Evolutionary conservation across 148 eudicot species (phyloP).

Genomic region (Dysphania ambrosioides): DNA sequence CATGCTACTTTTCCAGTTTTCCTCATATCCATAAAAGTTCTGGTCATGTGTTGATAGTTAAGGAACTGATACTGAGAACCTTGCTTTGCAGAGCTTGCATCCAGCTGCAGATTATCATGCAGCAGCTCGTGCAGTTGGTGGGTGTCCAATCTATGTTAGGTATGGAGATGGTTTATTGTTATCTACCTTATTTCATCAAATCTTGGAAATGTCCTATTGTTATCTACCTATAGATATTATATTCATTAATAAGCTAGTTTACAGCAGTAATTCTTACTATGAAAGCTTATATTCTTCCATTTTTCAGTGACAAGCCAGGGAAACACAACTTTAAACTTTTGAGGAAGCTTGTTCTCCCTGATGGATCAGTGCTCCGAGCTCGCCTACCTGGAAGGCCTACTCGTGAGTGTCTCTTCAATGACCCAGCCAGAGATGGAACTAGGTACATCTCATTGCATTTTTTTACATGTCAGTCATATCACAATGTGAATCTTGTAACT

Average conservation of each 20-base stretch:
- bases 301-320: conserved; percentile 82
- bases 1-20: not conserved
- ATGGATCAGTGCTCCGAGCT: conserved; percentile 88
- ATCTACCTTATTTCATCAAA: no score
- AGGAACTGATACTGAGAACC: conserved; percentile 13
- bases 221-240: no score
- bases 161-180: conserved; percentile 21
- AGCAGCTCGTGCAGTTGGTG: conserved; percentile 90
- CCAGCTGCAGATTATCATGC: conserved; percentile 96
- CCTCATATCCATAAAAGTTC: not conserved
- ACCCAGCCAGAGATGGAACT: conserved; percentile 88
- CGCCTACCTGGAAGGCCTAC: conserved; percentile 87
- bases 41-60: not conserved
- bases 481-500: not conserved
- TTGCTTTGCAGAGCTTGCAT: conserved; percentile 67
- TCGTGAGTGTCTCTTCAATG: conserved; percentile 75
- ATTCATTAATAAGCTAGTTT: not conserved
- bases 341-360: conserved; percentile 86
- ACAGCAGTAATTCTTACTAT: not conserved
- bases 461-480: not conserved
- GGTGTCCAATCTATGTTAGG: conserved; percentile 94
- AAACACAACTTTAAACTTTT: conserved; percentile 80
- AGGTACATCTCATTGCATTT: conserved; percentile 39
- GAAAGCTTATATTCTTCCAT: conserved; percentile 4
- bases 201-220: not conserved